Conservation (phyloP, 2,329 filamentous ascomycete genomes). For the Botrytis hyacinthi region DNA sequence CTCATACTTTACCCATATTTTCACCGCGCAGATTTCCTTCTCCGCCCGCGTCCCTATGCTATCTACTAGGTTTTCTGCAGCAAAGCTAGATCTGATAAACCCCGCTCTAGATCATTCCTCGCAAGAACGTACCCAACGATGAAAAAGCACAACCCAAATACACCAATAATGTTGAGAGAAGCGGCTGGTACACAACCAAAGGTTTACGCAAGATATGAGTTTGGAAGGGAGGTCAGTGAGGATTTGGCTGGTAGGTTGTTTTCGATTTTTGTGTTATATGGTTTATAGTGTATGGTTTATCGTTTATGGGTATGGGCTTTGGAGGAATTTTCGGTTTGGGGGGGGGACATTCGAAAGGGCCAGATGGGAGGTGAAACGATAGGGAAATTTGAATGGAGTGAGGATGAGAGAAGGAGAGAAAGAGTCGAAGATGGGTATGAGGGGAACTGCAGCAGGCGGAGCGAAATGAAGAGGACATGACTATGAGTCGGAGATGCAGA, state of each 20-base stretch:
- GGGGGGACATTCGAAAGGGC: background rate
- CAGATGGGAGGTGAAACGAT: background rate
- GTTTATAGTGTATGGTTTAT: background rate
- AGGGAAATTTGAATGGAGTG: no score
- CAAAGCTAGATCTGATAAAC: slow-evolving; percentile 6
- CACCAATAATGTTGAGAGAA: slow-evolving; percentile 92
- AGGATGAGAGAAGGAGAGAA: background rate
- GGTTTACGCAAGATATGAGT: slow-evolving; percentile 87
- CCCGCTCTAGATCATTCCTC: slow-evolving; percentile 72
- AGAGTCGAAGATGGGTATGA: background rate
- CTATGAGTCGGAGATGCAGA: background rate
- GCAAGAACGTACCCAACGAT: slow-evolving; percentile 91
- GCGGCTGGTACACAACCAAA: slow-evolving; percentile 79
- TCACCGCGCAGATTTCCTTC: background rate
- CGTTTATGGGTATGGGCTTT: background rate
- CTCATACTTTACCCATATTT: background rate
- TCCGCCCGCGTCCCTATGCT: no score
- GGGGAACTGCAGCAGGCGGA: background rate
- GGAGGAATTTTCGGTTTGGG: background rate
- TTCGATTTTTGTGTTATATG: background rate
- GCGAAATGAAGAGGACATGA: background rate
- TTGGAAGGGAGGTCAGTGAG: slow-evolving; percentile 66
- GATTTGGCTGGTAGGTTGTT: slow-evolving; percentile 53
- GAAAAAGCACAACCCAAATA: slow-evolving; percentile 98
- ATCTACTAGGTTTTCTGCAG: no score